phyloP scores from a whole-genome alignment of 129 eudicot species.

The Scalesia atractyloides region DNA sequence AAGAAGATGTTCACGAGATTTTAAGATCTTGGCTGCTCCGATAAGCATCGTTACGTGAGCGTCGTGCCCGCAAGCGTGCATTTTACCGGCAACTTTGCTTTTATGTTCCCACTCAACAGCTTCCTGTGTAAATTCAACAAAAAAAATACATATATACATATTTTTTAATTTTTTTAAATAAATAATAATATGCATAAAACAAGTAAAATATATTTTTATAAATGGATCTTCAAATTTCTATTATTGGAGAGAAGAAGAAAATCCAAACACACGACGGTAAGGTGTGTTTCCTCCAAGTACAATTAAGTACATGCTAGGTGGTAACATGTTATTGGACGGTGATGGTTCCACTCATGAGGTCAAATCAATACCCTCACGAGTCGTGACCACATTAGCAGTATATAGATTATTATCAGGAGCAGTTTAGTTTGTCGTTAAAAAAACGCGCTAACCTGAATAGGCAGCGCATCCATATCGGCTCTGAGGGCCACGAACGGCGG shows the following conservation, averaged over 20 bases:
- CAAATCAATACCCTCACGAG: too few relatives aligned
- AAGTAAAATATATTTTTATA: background rate
- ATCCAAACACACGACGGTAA: too few relatives aligned
- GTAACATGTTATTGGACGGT: too few relatives aligned
- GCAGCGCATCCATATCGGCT: conserved; percentile 73
- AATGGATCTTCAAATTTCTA: too few relatives aligned
- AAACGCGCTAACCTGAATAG: conserved; percentile 49
- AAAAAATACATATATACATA: too few relatives aligned
- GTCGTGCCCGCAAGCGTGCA: conserved; percentile 55
- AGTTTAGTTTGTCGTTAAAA: too few relatives aligned
- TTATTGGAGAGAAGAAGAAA: too few relatives aligned
- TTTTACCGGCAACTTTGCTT: conserved; percentile 47
- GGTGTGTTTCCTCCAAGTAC: too few relatives aligned
- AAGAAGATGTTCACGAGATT: conserved; percentile 38
- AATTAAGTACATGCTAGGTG: too few relatives aligned
- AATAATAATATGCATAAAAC: background rate
- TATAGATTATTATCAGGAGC: too few relatives aligned
- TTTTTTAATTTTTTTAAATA: background rate
- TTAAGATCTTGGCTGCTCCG: conserved; percentile 46
- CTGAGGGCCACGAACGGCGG: conserved; percentile 56
- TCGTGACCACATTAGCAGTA: too few relatives aligned
- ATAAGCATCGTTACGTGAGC: conserved; percentile 54
- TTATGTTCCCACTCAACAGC: conserved; percentile 48
- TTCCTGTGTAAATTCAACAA: conserved; percentile 22
- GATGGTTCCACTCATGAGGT: too few relatives aligned